Base-by-base conservation (phyloP, 1,284 basidiomycete species). In the Malassezia caprae region DNA sequence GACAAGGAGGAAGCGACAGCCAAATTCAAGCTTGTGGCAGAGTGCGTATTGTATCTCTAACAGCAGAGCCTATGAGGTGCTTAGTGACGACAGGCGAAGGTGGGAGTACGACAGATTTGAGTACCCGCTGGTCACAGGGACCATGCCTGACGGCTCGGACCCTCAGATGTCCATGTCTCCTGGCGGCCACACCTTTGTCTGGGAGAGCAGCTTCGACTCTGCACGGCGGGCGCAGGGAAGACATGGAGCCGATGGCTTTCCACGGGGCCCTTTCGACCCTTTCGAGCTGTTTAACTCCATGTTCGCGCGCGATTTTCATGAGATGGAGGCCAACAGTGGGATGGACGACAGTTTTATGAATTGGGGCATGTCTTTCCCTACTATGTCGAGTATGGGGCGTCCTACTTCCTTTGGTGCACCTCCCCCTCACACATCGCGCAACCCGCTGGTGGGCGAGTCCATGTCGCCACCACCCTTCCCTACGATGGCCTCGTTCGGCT, bases 281-380 rank as follows among this genome's bases (percentile, higher is more conserved):
- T 71, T 69, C 28, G 65, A 68, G 58, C 53, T 71, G 43, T 71
- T 71, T 50, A 69, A 69, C 46, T 59, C 60, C 49, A 71, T 71
- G 69, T 71, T 71, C 37, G 59, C 55, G 24, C 55, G 55, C 39
- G 55, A 57, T 35, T 57, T 57, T 30, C 50, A 57, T 41, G 55
- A 45, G 41, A 51, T 62, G 47, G 51, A 51, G 27, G 45, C 46
- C 32, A 50, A 37, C 26, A 24, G 23, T 19, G 32, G 24, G 19
- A 23, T 23, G 27, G 32, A 45, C 34, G 35, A 43, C 43, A 23
- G 40, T 17, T 42, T 42, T 30, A n/a, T 41, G 30, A 24, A 34
- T 12, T 21, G 28, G 26, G 26, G 26, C 24, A 24, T 28, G 41
- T 27, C 41, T 4, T 42, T 42, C 19, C 24, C 24, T 17, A 23